Evolutionary conservation across 169 alveolate species (phyloP).

Genomic region (Eimeria brunetti): DNA sequence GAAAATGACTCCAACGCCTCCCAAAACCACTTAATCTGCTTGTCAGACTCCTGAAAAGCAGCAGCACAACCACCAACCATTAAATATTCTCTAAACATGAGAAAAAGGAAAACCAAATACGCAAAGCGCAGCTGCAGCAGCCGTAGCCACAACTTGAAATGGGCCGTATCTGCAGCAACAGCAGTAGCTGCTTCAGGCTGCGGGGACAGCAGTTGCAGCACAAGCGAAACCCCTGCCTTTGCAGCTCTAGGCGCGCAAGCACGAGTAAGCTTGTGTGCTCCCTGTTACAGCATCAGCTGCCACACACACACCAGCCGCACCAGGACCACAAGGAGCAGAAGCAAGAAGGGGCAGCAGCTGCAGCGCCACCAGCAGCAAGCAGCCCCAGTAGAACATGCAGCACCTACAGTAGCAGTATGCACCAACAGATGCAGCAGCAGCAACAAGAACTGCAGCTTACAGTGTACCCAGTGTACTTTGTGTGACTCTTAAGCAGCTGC

Average conservation of each 20-base stretch:
- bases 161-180: neutral
- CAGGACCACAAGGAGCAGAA: neutral
- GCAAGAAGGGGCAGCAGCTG: neutral
- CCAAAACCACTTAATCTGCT: slow-evolving; percentile 90
- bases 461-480: slow-evolving; percentile 90
- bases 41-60: slow-evolving; percentile 84
- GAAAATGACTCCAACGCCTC: slow-evolving; percentile 89
- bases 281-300: too few species aligned
- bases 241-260: too few species aligned
- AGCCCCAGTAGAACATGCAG: too few species aligned
- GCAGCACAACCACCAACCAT: neutral
- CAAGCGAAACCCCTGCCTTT: too few species aligned
- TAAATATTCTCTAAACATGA: neutral
- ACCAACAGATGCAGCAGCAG: slow-evolving; percentile 1
- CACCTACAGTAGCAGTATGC: too few species aligned
- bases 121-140: neutral
- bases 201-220: too few species aligned
- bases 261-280: too few species aligned
- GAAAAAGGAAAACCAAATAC: neutral
- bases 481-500: slow-evolving; percentile 90
- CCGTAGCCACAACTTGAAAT: neutral
- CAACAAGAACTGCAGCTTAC: neutral
- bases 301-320: neutral
- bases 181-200: too few species aligned
- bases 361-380: too few species aligned